Percentiles rank a stretch among this genome's conserved stretches.
phyloP scores from a whole-genome alignment of 2,329 filamentous ascomycete genomes.

The Epichloe aotearoae region DNA sequence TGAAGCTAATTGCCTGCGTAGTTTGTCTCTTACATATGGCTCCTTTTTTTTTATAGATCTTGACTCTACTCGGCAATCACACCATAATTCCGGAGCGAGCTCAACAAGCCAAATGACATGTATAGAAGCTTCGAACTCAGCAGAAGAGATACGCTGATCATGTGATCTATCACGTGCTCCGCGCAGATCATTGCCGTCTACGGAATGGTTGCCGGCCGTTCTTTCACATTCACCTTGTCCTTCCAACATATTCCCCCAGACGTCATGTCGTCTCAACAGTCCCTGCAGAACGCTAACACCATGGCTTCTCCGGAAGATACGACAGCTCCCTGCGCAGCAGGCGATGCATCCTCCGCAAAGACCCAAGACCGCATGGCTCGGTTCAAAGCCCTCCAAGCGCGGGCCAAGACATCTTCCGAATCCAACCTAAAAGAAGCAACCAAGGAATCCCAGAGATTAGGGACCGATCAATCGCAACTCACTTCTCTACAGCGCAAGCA shows the following conservation, averaged over 20 bases:
- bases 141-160: background rate
- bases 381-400: conserved; percentile 78
- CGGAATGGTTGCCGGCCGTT: background rate
- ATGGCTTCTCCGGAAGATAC: conserved; percentile 2
- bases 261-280: background rate
- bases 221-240: background rate
- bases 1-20: background rate
- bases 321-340: background rate
- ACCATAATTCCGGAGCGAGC: background rate
- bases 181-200: background rate
- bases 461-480: conserved; percentile 65
- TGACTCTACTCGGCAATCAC: background rate
- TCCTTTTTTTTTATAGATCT: no score
- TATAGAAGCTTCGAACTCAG: no score
- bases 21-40: background rate
- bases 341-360: conserved; percentile 24
- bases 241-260: background rate
- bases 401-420: conserved; percentile 57
- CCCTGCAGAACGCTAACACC: background rate
- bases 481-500: conserved; percentile 71
- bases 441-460: conserved; percentile 66
- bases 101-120: no score
- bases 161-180: background rate
- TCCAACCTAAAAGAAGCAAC: conserved; percentile 75
- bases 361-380: conserved; percentile 59